Base-by-base conservation (phyloP, 2,329 filamentous ascomycete species). In the Alternaria burnsii region DNA sequence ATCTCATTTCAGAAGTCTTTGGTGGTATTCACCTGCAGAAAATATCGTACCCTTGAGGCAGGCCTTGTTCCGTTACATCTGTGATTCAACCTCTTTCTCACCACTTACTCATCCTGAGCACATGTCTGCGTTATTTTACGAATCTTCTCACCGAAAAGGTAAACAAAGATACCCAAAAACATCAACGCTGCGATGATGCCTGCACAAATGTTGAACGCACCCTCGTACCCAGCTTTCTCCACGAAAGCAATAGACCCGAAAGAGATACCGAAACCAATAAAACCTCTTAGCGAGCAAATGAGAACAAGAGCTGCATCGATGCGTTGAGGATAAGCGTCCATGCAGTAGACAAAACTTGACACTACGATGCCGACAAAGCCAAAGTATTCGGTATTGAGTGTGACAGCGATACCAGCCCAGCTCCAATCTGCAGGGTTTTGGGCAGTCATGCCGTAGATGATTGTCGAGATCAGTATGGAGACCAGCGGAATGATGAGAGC, bases 241-340 rank as follows among this genome's bases (percentile, higher is more conserved):
- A 63, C 58, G 11, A 61, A 54, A 36, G 52, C 44, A 36, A 61
- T 48, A 6, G 58, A 38, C 2, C 61, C 58, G 42, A 61, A 63
- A 4, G 58, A 61, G 30, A 63, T 61, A 5, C 54, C 61, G 32
- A 63, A 63, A 32, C 61, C 58, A 14, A 63, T 63, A 22, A 63
- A 63, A 18, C 61, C 61, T 14, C 61, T 48, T 7, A 61, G 24
- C 12, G 61, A 61, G 46, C 61, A 63, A 24, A 63, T 63, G 26
- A 63, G 54, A 24, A 63, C 61, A 3, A 63, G 53, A 8, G 58
- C 58, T 5, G 61, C 58, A 47, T 61, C 61, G 5, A 59, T 61
- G 8, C 61, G 58, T 47, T 63, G 61, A 20, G 61, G 61, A 36
- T 61, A 63, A 8, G 58, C 58, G 30, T 63, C 61, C 53, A 63